These are phyloP conservation scores for Penicillium salamii DNA, from an alignment of 495 filamentous ascomycete genomes.

Conservation along the genomic window DNA sequence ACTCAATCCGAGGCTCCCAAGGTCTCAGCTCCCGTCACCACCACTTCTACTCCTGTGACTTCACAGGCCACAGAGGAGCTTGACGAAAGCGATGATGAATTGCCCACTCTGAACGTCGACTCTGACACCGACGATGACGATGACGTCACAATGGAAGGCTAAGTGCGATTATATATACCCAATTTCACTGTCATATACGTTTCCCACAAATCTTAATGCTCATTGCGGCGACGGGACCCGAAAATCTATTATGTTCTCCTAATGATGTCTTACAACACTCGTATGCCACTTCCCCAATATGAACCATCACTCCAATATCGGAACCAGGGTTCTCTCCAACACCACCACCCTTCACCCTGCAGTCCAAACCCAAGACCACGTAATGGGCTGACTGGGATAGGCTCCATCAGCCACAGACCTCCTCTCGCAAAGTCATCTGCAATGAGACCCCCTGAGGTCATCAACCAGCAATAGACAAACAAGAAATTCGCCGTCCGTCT, in stretches of 20 bases:
- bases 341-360: conserved; percentile 52
- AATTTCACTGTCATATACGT: too few species aligned
- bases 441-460: conserved; percentile 49
- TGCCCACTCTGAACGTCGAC: conserved; percentile 48
- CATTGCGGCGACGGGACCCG: too few species aligned
- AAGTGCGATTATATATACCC: conserved; percentile 4
- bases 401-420: conserved; percentile 66
- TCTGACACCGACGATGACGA: conserved; percentile 46
- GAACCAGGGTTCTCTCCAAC: conserved; percentile 52
- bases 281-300: conserved; percentile 66
- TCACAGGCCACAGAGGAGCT: conserved; percentile 7
- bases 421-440: conserved; percentile 61
- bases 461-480: conserved; percentile 57
- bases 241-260: too few species aligned
- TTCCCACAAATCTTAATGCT: conserved; percentile 4
- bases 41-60: conserved; percentile 2
- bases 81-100: conserved; percentile 50
- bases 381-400: conserved; percentile 61
- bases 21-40: conserved; percentile 10
- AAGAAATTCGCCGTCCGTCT: conserved; percentile 49
- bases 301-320: conserved; percentile 48
- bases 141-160: conserved; percentile 33
- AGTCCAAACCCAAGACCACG: conserved; percentile 51
- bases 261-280: conserved; percentile 20
- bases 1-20: conserved; percentile 7